phyloP scores from a whole-genome alignment of 306 rosid species.

The Dalbergia oliveri region DNA sequence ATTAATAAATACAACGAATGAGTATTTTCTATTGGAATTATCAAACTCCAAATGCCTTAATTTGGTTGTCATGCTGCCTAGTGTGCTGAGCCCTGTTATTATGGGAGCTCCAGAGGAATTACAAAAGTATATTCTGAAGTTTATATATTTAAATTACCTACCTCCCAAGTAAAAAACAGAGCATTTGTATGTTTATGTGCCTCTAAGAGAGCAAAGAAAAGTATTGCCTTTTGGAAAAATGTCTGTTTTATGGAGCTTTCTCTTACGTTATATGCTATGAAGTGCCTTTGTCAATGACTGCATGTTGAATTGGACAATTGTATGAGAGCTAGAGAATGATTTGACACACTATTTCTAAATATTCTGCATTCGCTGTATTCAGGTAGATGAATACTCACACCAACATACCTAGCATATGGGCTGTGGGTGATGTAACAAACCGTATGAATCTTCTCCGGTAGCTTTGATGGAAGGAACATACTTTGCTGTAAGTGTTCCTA shows the following conservation, averaged over 20 bases:
- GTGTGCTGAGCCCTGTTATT: background rate
- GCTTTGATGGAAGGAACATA: slow-evolving; percentile 91
- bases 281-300: slow-evolving; percentile 23
- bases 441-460: slow-evolving; percentile 91
- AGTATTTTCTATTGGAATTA: slow-evolving; percentile 29
- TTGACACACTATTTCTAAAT: slow-evolving; percentile 25
- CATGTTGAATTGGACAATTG: slow-evolving; percentile 7
- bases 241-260: background rate
- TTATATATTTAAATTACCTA: background rate
- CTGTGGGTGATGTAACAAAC: slow-evolving; percentile 95
- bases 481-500: slow-evolving; percentile 77
- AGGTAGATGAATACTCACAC: slow-evolving; percentile 91
- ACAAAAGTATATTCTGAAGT: background rate
- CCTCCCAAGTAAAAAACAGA: slow-evolving; percentile 20
- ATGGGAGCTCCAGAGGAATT: background rate
- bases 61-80: slow-evolving; percentile 25
- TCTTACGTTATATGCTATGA: background rate
- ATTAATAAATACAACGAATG: background rate
- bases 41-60: slow-evolving; percentile 25
- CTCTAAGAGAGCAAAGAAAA: background rate
- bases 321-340: slow-evolving; percentile 8
- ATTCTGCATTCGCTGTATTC: slow-evolving; percentile 39
- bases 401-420: slow-evolving; percentile 86
- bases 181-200: background rate
- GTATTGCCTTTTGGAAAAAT: background rate